Evolutionary conservation across 169 alveolate genomes (phyloP).

Genomic region (Eimeria acervulina): DNA sequence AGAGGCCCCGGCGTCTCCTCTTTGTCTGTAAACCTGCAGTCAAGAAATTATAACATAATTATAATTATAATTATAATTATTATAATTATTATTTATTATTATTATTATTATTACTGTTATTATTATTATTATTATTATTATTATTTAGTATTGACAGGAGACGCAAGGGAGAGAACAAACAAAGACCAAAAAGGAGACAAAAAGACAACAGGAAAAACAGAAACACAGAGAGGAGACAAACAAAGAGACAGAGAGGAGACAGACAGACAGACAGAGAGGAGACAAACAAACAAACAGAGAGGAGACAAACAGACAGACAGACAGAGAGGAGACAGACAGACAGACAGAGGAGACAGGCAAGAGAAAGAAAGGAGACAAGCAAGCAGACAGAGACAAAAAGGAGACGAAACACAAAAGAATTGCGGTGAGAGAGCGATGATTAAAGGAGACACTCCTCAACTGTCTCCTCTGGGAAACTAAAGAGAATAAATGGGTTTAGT

Average conservation of each 20-base stretch:
- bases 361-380: too few species aligned
- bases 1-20: neutral
- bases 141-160: neutral
- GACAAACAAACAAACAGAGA: too few species aligned
- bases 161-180: neutral
- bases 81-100: too few species aligned
- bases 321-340: too few species aligned
- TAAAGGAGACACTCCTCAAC: neutral
- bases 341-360: neutral
- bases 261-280: too few species aligned
- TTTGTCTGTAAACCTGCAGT: neutral
- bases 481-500: too few species aligned
- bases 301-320: too few species aligned
- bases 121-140: too few species aligned
- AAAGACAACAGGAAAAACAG: neutral
- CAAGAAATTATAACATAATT: neutral
- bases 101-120: neutral
- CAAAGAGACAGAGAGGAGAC: too few species aligned
- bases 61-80: too few species aligned
- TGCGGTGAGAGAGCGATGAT: neutral
- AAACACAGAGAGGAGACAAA: constrained; percentile 36
- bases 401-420: neutral
- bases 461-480: neutral
- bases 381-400: neutral
- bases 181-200: neutral